Percentiles rank a stretch among this genome's conserved stretches.
These are phyloP conservation scores for Neolentinus lepideus DNA, from an alignment of 1,284 basidiomycete species.

Conservation along the genomic window DNA sequence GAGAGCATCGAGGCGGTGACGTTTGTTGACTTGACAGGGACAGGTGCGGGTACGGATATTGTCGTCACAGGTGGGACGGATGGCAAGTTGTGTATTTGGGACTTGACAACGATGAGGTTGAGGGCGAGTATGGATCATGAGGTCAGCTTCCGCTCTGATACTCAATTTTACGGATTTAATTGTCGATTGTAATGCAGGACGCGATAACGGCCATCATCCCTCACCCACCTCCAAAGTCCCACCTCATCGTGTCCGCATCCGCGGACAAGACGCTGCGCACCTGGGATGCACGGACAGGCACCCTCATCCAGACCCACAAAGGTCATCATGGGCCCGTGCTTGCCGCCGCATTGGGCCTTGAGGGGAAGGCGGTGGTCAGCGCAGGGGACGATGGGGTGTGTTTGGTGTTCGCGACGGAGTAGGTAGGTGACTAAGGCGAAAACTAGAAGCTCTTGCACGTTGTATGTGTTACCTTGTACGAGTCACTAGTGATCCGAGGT, in stretches of 20 bases:
- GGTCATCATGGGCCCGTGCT: conserved; percentile 85
- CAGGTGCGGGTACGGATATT: conserved; percentile 50
- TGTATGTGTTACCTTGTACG: no score
- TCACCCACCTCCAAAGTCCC: conserved; percentile 65
- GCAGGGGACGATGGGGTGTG: conserved; percentile 84
- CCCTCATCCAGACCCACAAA: conserved; percentile 71
- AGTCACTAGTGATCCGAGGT: no score
- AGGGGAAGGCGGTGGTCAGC: conserved; percentile 67
- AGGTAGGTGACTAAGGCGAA: no score
- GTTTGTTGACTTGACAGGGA: conserved; percentile 75
- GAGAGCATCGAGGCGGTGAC: conserved; percentile 88
- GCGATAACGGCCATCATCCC: conserved; percentile 78
- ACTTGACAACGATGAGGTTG: conserved; percentile 78
- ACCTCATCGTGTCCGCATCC: conserved; percentile 78
- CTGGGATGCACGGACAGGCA: conserved; percentile 89
- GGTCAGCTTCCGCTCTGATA: conserved; percentile 34
- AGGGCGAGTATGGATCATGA: conserved; percentile 76
- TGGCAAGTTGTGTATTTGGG: conserved; percentile 93
- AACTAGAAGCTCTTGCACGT: no score
- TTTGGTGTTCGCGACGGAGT: conserved; percentile 69
- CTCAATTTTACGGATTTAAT: conserved; percentile 4
- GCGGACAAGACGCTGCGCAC: conserved; percentile 84
- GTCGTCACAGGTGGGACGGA: conserved; percentile 91
- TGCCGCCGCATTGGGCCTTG: conserved; percentile 63
- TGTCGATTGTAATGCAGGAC: conserved; percentile 45